These are phyloP conservation scores for Chaetomium fimeti DNA, from an alignment of 495 filamentous ascomycete genomes.

Conservation along the genomic window DNA sequence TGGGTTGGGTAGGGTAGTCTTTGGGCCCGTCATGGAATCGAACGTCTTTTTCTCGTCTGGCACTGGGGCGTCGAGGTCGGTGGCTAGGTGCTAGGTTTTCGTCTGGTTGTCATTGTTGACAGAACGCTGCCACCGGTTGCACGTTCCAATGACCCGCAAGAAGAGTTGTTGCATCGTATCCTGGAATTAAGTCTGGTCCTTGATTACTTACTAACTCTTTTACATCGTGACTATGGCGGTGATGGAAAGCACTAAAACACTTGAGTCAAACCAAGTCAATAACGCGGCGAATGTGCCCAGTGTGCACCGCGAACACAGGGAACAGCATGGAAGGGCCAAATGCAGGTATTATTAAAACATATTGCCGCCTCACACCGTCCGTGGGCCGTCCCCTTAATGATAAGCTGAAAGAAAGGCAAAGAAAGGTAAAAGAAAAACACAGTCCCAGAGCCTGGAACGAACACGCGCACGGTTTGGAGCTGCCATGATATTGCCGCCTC, in stretches of 20 bases:
- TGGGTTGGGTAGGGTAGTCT: not conserved
- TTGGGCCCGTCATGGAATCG: not conserved
- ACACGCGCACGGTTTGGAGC: not conserved
- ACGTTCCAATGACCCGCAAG: not conserved
- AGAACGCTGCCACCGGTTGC: not conserved
- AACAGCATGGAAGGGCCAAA: not conserved
- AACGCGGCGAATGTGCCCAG: too few species aligned
- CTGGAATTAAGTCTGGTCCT: too few species aligned
- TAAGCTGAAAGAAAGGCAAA: not conserved
- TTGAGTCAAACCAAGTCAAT: too few species aligned
- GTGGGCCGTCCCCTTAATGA: too few species aligned
- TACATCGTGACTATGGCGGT: too few species aligned
- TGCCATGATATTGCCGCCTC: not conserved
- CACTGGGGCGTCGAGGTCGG: not conserved
- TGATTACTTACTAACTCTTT: too few species aligned
- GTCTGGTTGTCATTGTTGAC: too few species aligned
- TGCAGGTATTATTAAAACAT: not conserved
- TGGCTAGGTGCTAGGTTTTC: not conserved
- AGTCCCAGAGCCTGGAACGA: not conserved
- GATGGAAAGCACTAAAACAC: too few species aligned
- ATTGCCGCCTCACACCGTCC: not conserved
- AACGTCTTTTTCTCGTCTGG: not conserved
- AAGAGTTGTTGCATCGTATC: not conserved
- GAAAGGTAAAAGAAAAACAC: conserved; percentile 34
- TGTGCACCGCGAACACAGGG: not conserved